These are phyloP conservation scores for Petunia secreta DNA, from an alignment of 257 asterid species.

Conservation along the genomic window DNA sequence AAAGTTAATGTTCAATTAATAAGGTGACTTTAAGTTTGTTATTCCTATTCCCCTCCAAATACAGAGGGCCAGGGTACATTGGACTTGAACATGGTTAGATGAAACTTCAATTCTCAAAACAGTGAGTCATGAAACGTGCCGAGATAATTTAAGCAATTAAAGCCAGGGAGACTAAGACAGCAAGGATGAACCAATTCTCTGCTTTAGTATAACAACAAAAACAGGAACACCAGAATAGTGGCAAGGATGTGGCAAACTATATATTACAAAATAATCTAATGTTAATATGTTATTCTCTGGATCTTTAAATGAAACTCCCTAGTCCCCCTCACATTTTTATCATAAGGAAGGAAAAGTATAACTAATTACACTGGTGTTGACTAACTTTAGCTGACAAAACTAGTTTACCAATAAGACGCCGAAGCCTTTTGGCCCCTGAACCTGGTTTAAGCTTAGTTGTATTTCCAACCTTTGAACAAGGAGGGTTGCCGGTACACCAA, in stretches of 20 bases:
- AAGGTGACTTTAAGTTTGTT: too few relatives aligned
- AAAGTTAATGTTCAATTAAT: too few relatives aligned
- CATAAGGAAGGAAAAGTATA: conserved; percentile 30
- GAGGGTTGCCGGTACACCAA: conserved; percentile 79
- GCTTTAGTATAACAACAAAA: neutral
- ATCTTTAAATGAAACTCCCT: conserved; percentile 21
- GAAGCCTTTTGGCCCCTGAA: conserved; percentile 71
- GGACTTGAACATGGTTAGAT: neutral
- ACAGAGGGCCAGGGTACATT: too few relatives aligned
- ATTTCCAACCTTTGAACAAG: conserved; percentile 73
- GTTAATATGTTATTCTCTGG: conserved; percentile 9
- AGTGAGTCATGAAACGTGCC: conserved; percentile 15
- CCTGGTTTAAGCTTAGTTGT: conserved; percentile 63
- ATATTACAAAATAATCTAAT: conserved; percentile 22
- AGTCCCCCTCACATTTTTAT: neutral
- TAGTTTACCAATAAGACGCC: conserved; percentile 55
- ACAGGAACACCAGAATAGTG: conserved; percentile 19
- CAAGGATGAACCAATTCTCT: neutral
- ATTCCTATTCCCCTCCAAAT: too few relatives aligned
- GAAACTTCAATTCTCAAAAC: neutral
- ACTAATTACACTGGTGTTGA: conserved; percentile 63
- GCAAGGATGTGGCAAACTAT: conserved; percentile 4
- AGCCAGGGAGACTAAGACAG: neutral
- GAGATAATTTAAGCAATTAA: conserved; percentile 19
- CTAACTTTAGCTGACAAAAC: conserved; percentile 38